Evolutionary conservation across 2,329 filamentous ascomycete species (phyloP).

Genomic region (Colletotrichum chlorophyti): DNA sequence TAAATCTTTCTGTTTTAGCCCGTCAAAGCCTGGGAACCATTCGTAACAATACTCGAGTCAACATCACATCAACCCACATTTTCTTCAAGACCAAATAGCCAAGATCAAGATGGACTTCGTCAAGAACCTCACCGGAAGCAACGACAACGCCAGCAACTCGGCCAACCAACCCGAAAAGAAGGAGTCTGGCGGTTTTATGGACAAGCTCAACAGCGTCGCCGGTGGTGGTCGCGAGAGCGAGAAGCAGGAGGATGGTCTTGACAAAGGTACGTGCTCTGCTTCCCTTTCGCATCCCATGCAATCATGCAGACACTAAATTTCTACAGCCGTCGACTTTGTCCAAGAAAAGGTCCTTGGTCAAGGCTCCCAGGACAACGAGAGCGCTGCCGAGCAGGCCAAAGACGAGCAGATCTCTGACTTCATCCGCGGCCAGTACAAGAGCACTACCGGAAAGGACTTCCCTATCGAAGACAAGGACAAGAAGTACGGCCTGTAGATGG

Average conservation of each 20-base stretch:
- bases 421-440: constrained; percentile 76
- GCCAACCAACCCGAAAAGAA: constrained; percentile 39
- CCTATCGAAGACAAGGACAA: constrained; percentile 67
- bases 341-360: constrained; percentile 77
- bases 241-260: constrained; percentile 82
- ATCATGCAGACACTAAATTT: not conserved
- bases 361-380: constrained; percentile 75
- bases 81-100: too few species aligned
- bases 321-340: constrained; percentile 74
- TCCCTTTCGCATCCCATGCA: not conserved
- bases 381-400: constrained; percentile 80
- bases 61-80: too few species aligned
- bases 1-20: not conserved
- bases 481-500: constrained; percentile 18
- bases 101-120: constrained; percentile 62
- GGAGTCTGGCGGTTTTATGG: constrained; percentile 62
- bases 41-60: too few species aligned
- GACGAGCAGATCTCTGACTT: constrained; percentile 80
- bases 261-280: constrained; percentile 67
- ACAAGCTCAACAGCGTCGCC: constrained; percentile 74
- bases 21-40: not conserved
- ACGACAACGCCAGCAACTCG: constrained; percentile 42
- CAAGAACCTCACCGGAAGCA: constrained; percentile 55
- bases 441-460: constrained; percentile 70
- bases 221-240: constrained; percentile 78